Base-by-base conservation (phyloP, 768 basidiomycete species). In the Mycena rebaudengoi region DNA sequence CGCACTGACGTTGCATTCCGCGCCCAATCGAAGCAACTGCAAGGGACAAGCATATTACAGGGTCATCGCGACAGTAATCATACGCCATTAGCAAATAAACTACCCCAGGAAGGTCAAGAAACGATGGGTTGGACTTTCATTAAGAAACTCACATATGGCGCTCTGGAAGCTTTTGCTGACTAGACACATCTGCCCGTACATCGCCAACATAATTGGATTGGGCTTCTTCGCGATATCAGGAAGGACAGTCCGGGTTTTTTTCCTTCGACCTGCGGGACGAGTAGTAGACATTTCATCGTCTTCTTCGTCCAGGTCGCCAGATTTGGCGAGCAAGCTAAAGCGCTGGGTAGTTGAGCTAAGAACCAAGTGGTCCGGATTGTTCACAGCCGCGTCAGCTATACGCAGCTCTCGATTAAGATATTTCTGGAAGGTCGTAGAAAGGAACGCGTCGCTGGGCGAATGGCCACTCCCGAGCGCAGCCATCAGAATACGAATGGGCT, bases 1-100 rank as follows among this genome's bases (percentile, higher is more conserved):
- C 97, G 14, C 91, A 89, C 74, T 98, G 96, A 20, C 96, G 85
- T 67, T 96, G 94, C 90, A 95, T 94, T 0, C 95, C 91, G 35
- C 97, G 85, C 12, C 95, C 95, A 45, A 98, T 80, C 21, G 94
- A 98, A 0, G 94, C 89, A 45, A 96, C 88, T 0, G 91, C 93
- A 10, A 98, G 82, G 43, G 85, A 87, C 5, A 99, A 80, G 71
- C 92, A 96, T 23, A 98, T 83, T 77, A 96, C 81, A 0, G 96
- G 94, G 74, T 98, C 93, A 14, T 93, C 82, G 0, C 87, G 90
- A 62, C 88, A 89, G 69, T 94, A 86, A 66, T 96, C 94, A 74
- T 94, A 94, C 0, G 95, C 95, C 69, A 95, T 91, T 45, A 98
- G 77, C 32, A 96, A 79, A 72, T 98, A 98, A 75, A 92, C 96